A percentile compares a stretch with the other conserved stretches of the same genome.
phyloP scores from a whole-genome alignment of 139 green algal species.

The Eudorina sp. region DNA sequence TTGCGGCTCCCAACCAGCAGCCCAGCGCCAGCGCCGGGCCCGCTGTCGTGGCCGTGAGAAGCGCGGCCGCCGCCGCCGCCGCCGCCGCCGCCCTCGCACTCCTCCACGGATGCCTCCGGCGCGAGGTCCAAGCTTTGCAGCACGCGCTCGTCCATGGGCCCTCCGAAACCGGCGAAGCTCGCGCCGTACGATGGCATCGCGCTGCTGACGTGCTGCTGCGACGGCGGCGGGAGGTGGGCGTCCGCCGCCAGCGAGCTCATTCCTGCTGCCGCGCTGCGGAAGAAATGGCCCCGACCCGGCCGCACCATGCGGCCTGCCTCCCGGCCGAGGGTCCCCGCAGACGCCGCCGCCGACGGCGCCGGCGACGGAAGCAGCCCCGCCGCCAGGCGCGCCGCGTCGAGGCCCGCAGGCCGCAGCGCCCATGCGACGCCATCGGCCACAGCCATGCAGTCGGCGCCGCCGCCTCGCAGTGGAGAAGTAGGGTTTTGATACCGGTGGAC shows the following conservation, averaged over 20 bases:
- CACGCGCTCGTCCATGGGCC: background rate
- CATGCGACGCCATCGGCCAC: no score
- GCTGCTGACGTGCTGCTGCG: background rate
- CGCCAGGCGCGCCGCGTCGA: no score
- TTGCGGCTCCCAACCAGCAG: no score
- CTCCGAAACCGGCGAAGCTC: background rate
- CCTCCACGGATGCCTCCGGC: background rate
- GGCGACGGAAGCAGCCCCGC: no score
- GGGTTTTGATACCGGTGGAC: no score
- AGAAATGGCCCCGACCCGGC: background rate
- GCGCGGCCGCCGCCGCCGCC: background rate
- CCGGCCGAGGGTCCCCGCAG: no score
- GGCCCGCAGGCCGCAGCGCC: no score
- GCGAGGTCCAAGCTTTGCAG: background rate
- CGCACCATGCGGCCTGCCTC: no score
- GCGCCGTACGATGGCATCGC: background rate
- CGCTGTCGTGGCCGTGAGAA: background rate
- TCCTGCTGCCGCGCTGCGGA: background rate
- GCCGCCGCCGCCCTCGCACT: background rate
- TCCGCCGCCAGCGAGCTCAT: background rate
- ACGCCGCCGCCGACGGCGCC: no score
- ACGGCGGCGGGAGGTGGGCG: background rate
- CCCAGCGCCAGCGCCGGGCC: background rate
- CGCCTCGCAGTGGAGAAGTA: no score
- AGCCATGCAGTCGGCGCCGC: no score